phyloP scores from a whole-genome alignment of 352 stramenopile species.

The Pythium brachiatum region DNA sequence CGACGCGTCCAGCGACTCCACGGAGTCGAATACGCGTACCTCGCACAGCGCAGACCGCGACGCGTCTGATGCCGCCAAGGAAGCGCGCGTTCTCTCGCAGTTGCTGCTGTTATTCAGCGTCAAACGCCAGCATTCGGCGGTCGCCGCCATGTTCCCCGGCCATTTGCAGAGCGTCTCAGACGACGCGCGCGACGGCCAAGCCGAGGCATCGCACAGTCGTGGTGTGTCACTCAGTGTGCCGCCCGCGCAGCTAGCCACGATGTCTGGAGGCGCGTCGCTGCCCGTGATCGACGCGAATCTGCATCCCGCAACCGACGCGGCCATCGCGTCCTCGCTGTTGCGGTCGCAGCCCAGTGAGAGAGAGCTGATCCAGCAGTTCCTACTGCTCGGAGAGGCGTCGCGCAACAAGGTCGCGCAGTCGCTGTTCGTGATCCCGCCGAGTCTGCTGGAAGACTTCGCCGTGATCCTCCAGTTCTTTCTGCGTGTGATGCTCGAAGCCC shows the following conservation, averaged over 20 bases:
- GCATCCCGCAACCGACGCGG: slow-evolving; percentile 21
- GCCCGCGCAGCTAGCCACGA: neutral
- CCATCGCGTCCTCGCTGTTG: slow-evolving; percentile 20
- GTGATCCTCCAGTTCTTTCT: slow-evolving; percentile 64
- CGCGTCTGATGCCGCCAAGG: slow-evolving; percentile 24
- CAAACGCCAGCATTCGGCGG: slow-evolving; percentile 26
- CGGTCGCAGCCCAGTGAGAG: slow-evolving; percentile 26
- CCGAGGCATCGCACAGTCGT: neutral
- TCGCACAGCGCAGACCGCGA: slow-evolving; percentile 10
- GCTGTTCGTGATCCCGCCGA: slow-evolving; percentile 41
- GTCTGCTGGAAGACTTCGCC: slow-evolving; percentile 43
- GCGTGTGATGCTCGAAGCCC: slow-evolving; percentile 54
- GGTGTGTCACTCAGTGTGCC: neutral
- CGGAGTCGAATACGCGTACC: neutral
- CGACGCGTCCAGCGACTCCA: slow-evolving; percentile 10
- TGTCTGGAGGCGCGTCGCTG: slow-evolving; percentile 3
- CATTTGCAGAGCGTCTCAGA: slow-evolving; percentile 18
- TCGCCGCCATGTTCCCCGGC: slow-evolving; percentile 21
- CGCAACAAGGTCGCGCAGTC: slow-evolving; percentile 45
- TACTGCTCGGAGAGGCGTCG: slow-evolving; percentile 32
- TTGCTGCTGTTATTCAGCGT: slow-evolving; percentile 42
- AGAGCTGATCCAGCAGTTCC: slow-evolving; percentile 40
- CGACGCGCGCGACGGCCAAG: slow-evolving; percentile 6
- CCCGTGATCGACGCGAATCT: slow-evolving; percentile 13
- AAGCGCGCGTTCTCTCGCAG: slow-evolving; percentile 44